phyloP scores from a whole-genome alignment of 2,329 filamentous ascomycete genomes.

The Exutisphaerella laricina region DNA sequence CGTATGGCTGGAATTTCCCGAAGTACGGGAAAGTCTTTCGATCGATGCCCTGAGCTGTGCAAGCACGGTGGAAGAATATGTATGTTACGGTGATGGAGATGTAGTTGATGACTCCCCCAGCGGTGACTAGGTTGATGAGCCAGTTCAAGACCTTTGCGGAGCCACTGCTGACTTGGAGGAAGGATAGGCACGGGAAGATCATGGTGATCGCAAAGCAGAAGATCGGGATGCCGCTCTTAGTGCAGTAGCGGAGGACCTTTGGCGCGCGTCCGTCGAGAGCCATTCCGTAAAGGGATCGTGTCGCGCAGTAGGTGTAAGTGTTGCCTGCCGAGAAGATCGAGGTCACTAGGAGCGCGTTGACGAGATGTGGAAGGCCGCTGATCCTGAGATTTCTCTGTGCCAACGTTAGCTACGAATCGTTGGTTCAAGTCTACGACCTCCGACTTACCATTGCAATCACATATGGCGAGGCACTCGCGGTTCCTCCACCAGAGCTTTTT shows the following conservation, averaged over 20 bases:
- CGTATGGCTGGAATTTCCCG: slow-evolving; percentile 52
- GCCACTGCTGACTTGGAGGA: slow-evolving; percentile 30
- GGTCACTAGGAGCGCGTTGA: slow-evolving; percentile 39
- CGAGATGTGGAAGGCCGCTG: slow-evolving; percentile 36
- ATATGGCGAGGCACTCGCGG: slow-evolving; percentile 61
- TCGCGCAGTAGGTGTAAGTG: slow-evolving; percentile 50
- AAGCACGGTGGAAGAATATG: slow-evolving; percentile 52
- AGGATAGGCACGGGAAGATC: slow-evolving; percentile 32
- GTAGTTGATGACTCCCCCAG: slow-evolving; percentile 57
- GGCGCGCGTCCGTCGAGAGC: slow-evolving; percentile 50
- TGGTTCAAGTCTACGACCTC: too few species aligned
- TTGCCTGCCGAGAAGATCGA: slow-evolving; percentile 52
- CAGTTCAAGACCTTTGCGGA: slow-evolving; percentile 31
- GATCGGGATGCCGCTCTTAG: slow-evolving; percentile 55
- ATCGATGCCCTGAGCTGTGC: slow-evolving; percentile 46
- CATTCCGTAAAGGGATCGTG: slow-evolving; percentile 48
- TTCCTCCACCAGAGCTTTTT: slow-evolving; percentile 21
- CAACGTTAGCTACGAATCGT: too few species aligned
- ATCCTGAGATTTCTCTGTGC: slow-evolving; percentile 37
- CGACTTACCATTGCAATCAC: slow-evolving; percentile 44
- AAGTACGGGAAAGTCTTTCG: slow-evolving; percentile 52
- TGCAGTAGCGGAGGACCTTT: slow-evolving; percentile 53
- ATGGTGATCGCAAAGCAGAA: slow-evolving; percentile 48
- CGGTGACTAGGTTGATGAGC: slow-evolving; percentile 51
- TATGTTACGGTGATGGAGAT: slow-evolving; percentile 54